Evolutionary conservation across 371 early-diverging fungal species (phyloP), one percentile per base, ranked within the genome.

Genomic region (Rhizomucor miehei): DNA sequence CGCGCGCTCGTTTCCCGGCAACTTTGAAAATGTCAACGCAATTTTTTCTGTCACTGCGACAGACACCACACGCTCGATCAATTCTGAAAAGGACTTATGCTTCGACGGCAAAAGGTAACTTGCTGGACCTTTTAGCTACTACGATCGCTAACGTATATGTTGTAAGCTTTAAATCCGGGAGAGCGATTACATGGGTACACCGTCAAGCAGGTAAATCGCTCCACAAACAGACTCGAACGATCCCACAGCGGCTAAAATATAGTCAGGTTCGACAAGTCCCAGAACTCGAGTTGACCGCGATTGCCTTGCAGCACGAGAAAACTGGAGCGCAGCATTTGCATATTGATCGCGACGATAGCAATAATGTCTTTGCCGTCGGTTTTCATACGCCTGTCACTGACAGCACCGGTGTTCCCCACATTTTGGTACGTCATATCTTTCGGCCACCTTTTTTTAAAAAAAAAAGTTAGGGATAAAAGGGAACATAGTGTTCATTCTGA

Each of bases 291-390:
- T 64, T 89, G 45, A 84, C 83, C 23, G 88, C 87, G 0, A 75
- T 85, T 20, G 65, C 74, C 20, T 62, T 92, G 41, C 73, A 81
- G 56, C 95, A 95, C 66, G 75, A 80, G 34, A 73, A 75, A 20
- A 94, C 95, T 1, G 93, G 92, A 13, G 94, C 95, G 13, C 81
- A 90, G 47, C 91, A 91, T 69, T 75, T 95, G 48, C 96, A 96
- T 59, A 84, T 95, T 44, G 79, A 81, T 39, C 82, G 92, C 44
- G 88, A 92, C 51, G 96, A 96, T 62, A 52, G 81, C 13, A 95
- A 96, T 67, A 95, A 94, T 58, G 94, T 93, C 9, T 96, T 96
- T 69, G 85, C 80, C 52, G 88, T 97, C 40, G 95, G 90, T 6
- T 97, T 97, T 66, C 81, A 85, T 16, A 97, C 98, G 2, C 86